Base-by-base conservation (phyloP, 208 protist genomes). In the Borovskyia barvae region DNA sequence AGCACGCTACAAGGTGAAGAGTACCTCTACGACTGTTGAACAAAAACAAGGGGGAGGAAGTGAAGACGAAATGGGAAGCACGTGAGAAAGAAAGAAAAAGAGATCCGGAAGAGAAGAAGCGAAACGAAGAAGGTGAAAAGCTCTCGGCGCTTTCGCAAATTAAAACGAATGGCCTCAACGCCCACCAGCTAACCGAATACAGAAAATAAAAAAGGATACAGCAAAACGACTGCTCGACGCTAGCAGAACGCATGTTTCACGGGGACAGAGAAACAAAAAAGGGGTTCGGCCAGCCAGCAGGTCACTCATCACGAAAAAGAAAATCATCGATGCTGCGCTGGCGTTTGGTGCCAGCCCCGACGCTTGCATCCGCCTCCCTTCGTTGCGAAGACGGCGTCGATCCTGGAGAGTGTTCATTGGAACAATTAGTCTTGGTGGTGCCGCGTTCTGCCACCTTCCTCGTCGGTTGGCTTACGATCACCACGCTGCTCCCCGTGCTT, bases 291-390 rank as follows among this genome's bases (percentile, higher is more conserved):
- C 12, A 19, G n/a, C 28, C 26, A 33, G 24, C 6, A 28, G 22
- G 14, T 30, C 35, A 42, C 32, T 43, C 61, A 15, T 15, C 54
- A 3, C 45, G 68, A 20, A 60, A 62, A n/a, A 82, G 52, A 25
- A 72, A 82, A 14, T 74, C 67, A 39, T 77, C 66, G 36, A 82
- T 77, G 6, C 45, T 61, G 0, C 75, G 63, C 56, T 63, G 61
- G 2, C 69, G 63, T 32, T 71, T 76, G 11, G 39, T 47, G 1
- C 56, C 63, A 1, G 37, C 14, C 55, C 39, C 35, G 3, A 29
- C 57, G 8, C 35, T 30, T 14, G 15, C 37, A n/a, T 40, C 52
- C 3, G 11, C 39, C 15, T 30, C 47, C n/a, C n/a, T n/a, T n/a
- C n/a, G n/a, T n/a, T n/a, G n/a, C n/a, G n/a, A n/a, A n/a, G n/a